A percentile compares a stretch with the other conserved stretches of the same genome.
Evolutionary conservation across 1,139 yeast species (phyloP).

Genomic region (Trichomonascaceae sp.): DNA sequence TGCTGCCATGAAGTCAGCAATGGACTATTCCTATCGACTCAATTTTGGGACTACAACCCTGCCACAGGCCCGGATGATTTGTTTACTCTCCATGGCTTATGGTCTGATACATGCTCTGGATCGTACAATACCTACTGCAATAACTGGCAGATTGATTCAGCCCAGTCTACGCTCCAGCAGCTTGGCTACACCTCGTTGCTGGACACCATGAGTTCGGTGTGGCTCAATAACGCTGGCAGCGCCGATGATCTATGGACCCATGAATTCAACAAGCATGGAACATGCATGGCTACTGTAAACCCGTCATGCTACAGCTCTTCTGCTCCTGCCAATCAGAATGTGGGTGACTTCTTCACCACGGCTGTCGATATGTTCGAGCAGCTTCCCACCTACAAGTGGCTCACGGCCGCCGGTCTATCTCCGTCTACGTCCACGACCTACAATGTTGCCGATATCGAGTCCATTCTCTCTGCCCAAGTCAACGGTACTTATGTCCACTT

Average conservation of each 20-base stretch:
- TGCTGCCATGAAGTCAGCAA: conserved; percentile 90
- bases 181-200: conserved; percentile 36
- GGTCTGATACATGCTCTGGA: conserved; percentile 80
- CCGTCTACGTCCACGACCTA: conserved; percentile 55
- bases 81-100: conserved; percentile 75
- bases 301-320: conserved; percentile 48
- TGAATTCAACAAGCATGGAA: conserved; percentile 92
- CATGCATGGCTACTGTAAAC: conserved; percentile 71
- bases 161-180: conserved; percentile 37
- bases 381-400: conserved; percentile 60
- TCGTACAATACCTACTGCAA: conserved; percentile 70
- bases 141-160: conserved; percentile 42
- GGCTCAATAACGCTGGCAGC: conserved; percentile 70
- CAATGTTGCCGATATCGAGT: conserved; percentile 47
- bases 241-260: conserved; percentile 81
- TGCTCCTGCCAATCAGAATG: conserved; percentile 39
- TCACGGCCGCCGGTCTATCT: conserved; percentile 50
- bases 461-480: conserved; percentile 42
- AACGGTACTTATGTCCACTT: conserved; percentile 31
- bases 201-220: conserved; percentile 41
- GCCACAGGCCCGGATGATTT: conserved; percentile 64
- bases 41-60: conserved; percentile 89
- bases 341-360: conserved; percentile 63
- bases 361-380: conserved; percentile 50
- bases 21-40: conserved; percentile 74